Evolutionary conservation across 345 rosid species (phyloP), one percentile per base, ranked within the genome.

Genomic region (Punica granatum): DNA sequence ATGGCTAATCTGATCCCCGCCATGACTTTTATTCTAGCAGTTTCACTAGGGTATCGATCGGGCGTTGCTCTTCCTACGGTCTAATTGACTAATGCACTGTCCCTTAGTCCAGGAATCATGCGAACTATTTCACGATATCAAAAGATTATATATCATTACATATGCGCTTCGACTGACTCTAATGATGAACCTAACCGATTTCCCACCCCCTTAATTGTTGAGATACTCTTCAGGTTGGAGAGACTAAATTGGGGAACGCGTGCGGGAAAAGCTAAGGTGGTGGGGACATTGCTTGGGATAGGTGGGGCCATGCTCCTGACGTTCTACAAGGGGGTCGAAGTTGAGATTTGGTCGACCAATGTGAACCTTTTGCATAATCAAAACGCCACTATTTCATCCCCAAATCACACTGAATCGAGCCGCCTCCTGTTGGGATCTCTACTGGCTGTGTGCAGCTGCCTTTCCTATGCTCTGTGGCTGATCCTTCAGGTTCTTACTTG

Each of bases 281-380:
- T 70, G 1, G 94, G 94, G 33, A 88, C 90, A 41, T 10, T 79
- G 43, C 12, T 80, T 15, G 88, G 89, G 21, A 70, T 88, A 0
- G 69, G 74, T 4, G 90, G 94, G 21, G 90, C 88, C 14, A 84
- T 84, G 86, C 49, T 82, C 0, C 72, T 88, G 59, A 81, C 90
- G 6, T 77, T 88, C 63, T 86, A 77, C 71, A 86, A 82, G 70
- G 89, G 94, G 2, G 14, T 39, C 4, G 72, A 68, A 15, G 60
- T 84, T 37, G 41, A 75, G 18, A 26, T 75, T 2, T 75, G 63
- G 74, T 73, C 90, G 25, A 75, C 84, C 3, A 28, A 75, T 43
- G 13, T 79, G 12, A 36, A 85, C 77, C 70, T 84, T 59, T 72
- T 82, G 58, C 73, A 74, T 53, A 69, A 68, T 44, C n/a, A 26